These are phyloP conservation scores for Pelargonium fulgidum DNA, from an alignment of 441 rosid genomes.

Conservation along the genomic window DNA sequence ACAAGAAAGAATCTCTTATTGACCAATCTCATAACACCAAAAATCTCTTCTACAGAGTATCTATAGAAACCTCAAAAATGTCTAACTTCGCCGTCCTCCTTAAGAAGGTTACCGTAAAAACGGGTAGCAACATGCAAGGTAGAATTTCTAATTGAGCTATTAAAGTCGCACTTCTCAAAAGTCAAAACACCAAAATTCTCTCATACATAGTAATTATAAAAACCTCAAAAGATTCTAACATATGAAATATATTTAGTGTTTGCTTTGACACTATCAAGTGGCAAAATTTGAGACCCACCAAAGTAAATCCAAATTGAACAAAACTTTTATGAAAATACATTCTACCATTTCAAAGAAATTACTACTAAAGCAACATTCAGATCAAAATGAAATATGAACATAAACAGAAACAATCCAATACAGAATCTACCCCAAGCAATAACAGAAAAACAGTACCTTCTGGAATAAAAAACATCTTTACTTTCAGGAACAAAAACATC, in stretches of 20 bases:
- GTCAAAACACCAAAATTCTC: background rate
- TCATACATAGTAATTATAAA: background rate
- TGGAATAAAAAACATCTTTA: constrained; percentile 71
- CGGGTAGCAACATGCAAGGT: background rate
- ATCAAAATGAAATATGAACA: background rate
- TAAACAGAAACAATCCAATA: background rate
- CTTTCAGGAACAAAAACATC: constrained; percentile 84
- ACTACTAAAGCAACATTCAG: background rate
- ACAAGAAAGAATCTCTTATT: background rate
- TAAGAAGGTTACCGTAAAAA: background rate
- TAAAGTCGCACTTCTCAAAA: background rate
- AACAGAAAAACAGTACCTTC: constrained; percentile 44
- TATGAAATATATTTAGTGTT: background rate
- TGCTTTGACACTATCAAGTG: background rate
- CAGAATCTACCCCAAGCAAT: background rate
- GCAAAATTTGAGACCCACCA: constrained; percentile 8
- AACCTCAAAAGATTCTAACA: background rate
- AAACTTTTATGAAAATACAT: background rate
- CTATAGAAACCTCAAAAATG: background rate
- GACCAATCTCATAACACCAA: background rate
- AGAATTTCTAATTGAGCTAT: background rate
- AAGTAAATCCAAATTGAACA: background rate
- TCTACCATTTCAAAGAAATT: constrained; percentile 4
- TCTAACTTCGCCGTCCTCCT: too few species aligned
- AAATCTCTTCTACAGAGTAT: background rate